Percentiles rank a stretch among this genome's conserved stretches.
These are phyloP conservation scores for Bryoerythrophyllum caledonicum DNA, from an alignment of 225 moss, liverwort and hornwort genomes.

Conservation along the genomic window DNA sequence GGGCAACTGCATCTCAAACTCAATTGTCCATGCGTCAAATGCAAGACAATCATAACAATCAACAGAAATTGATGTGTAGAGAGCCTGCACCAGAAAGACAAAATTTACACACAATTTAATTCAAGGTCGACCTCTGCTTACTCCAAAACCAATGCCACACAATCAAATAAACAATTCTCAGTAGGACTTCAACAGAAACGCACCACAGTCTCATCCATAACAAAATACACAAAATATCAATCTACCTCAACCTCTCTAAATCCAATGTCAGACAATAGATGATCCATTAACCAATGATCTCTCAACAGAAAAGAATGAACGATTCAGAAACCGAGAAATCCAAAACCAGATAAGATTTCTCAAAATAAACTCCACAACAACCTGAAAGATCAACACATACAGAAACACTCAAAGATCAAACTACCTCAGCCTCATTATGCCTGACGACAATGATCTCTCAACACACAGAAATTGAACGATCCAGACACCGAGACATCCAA, in stretches of 20 bases:
- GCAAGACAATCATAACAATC: background rate
- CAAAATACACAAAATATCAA: too few relatives aligned
- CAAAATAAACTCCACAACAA: too few relatives aligned
- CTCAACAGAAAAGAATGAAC: background rate
- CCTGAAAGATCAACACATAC: too few relatives aligned
- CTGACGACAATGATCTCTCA: too few relatives aligned
- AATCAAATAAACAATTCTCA: background rate
- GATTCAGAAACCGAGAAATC: background rate
- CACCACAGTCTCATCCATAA: background rate
- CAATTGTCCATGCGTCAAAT: constrained; percentile 6
- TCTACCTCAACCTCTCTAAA: too few relatives aligned
- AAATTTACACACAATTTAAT: too few relatives aligned
- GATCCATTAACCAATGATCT: too few relatives aligned
- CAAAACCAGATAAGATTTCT: background rate
- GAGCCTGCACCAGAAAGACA: background rate
- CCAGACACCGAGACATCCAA: background rate
- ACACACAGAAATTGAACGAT: background rate
- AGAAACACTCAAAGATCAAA: too few relatives aligned
- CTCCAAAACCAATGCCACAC: background rate
- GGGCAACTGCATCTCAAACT: background rate
- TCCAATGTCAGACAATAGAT: too few relatives aligned
- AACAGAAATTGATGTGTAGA: too few relatives aligned
- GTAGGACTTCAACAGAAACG: background rate
- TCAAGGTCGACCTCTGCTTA: too few relatives aligned
- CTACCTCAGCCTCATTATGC: too few relatives aligned